Conservation (phyloP, 2,329 filamentous ascomycete genomes). For the Fusarium hostae region DNA sequence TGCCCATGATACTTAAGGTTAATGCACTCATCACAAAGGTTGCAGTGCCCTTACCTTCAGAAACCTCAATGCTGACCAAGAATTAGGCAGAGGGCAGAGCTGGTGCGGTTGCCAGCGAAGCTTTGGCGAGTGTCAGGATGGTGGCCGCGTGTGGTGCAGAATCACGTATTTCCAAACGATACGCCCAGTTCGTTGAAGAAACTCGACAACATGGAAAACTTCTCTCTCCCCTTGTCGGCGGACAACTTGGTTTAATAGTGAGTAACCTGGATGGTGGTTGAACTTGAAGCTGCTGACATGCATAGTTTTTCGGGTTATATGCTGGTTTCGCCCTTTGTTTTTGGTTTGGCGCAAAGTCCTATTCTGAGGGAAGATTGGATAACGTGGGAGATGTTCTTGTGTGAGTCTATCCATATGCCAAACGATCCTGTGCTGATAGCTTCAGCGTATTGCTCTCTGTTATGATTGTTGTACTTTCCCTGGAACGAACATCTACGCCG, state of each 20-base stretch:
- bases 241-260: constrained; percentile 64
- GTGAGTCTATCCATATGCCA: constrained; percentile 50
- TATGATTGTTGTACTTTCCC: constrained; percentile 66
- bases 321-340: constrained; percentile 67
- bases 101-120: constrained; percentile 69
- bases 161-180: constrained; percentile 62
- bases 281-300: not conserved
- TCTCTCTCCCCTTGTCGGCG: constrained; percentile 61
- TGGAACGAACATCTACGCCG: constrained; percentile 67
- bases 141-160: constrained; percentile 72
- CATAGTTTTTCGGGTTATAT: constrained; percentile 64
- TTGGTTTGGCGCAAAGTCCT: constrained; percentile 69
- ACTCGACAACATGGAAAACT: constrained; percentile 61
- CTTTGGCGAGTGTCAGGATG: constrained; percentile 69
- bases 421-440: not conserved
- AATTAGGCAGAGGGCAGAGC: constrained; percentile 64
- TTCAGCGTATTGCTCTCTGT: constrained; percentile 64
- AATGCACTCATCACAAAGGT: constrained; percentile 58
- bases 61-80: constrained; percentile 2
- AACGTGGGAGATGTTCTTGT: constrained; percentile 66
- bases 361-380: constrained; percentile 57
- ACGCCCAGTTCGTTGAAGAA: constrained; percentile 65
- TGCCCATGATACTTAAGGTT: constrained; percentile 68
- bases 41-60: not conserved
- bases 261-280: not conserved